Base-by-base conservation (phyloP, 2,329 filamentous ascomycete genomes). In the Ophiocordyceps australis region DNA sequence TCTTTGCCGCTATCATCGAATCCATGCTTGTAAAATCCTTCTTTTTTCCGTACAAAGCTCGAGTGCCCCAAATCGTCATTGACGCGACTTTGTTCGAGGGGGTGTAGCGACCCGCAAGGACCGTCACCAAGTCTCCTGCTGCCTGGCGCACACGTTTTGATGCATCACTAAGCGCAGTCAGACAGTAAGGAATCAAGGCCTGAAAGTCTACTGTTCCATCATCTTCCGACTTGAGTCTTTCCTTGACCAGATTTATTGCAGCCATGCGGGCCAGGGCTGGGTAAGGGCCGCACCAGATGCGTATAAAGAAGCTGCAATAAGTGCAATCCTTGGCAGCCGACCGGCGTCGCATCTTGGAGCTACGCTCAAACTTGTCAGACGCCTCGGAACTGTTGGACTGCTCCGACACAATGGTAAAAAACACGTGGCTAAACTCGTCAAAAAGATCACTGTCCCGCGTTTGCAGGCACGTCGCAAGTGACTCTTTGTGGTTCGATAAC, bases 171-270 rank as follows among this genome's bases (percentile, higher is more conserved):
- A 95, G 62, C 14, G 77, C 78, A 20, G 65, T 59, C 23, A 94
- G 54, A 17, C 75, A 57, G 49, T 92, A 94, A 3, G 86, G 86
- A n/a, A 93, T 43, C 12, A 94, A 46, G 9, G 70, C 66, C 43
- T 95, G 86, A 25, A 85, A 61, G 43, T 93, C 78, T 7, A 65
- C 42, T 13, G 55, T 54, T 14, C 42, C 46, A 28, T 54, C 57
- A 30, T 63, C 59, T 10, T 50, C 49, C 8, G 51, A 47, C 27
- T 66, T 65, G 12, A 82, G 45, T 15, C 60, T 57, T 17, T 57
- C 57, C 31, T 70, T 67, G 10, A 70, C 63, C 40, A 70, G 60
- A 21, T 73, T 68, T 25, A 93, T 50, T 9, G 83, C 80, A 7
- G 72, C 64, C 28, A 65, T 61, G 33, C 79, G 70, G 4, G 72